Evolutionary conservation across 2,329 filamentous ascomycete genomes (phyloP).

Genomic region (Epichloe elymi): DNA sequence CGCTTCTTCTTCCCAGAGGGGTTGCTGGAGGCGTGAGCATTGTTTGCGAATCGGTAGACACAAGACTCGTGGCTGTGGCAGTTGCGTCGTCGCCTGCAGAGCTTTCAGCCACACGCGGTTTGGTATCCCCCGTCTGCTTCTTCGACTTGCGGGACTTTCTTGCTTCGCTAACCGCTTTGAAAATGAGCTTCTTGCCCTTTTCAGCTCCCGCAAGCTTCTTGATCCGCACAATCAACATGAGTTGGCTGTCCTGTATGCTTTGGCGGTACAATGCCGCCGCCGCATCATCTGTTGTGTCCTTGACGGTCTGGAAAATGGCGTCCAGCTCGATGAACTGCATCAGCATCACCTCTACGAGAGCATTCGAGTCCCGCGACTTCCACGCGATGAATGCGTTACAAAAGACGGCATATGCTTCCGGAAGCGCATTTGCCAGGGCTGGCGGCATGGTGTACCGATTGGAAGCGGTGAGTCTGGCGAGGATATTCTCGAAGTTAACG

Average conservation of each 20-base stretch:
- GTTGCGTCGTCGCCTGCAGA: slow-evolving; percentile 22
- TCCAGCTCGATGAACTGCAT: slow-evolving; percentile 75
- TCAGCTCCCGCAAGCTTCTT: slow-evolving; percentile 63
- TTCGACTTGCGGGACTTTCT: slow-evolving; percentile 50
- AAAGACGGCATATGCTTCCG: slow-evolving; percentile 60
- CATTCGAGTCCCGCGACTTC: slow-evolving; percentile 69
- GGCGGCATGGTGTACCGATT: slow-evolving; percentile 57
- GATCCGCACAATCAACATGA: slow-evolving; percentile 67
- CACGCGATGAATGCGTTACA: slow-evolving; percentile 70
- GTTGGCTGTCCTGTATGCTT: slow-evolving; percentile 69
- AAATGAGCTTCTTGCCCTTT: slow-evolving; percentile 57
- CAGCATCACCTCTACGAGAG: slow-evolving; percentile 74
- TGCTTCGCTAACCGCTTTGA: slow-evolving; percentile 61
- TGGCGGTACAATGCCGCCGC: slow-evolving; percentile 66
- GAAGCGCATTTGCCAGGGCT: slow-evolving; percentile 46
- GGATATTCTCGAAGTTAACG: slow-evolving; percentile 62
- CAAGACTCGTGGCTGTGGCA: slow-evolving; percentile 23
- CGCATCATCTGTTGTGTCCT: slow-evolving; percentile 59
- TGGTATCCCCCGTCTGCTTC: slow-evolving; percentile 58
- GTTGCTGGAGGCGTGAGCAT: slow-evolving; percentile 39
- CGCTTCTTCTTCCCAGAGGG: slow-evolving; percentile 22
- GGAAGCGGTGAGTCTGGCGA: slow-evolving; percentile 49
- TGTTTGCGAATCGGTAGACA: slow-evolving; percentile 32
- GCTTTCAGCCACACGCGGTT: slow-evolving; percentile 50
- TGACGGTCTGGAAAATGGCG: slow-evolving; percentile 72